These are phyloP conservation scores for Russula dissimulans DNA, from an alignment of 768 basidiomycete genomes.

Conservation along the genomic window DNA sequence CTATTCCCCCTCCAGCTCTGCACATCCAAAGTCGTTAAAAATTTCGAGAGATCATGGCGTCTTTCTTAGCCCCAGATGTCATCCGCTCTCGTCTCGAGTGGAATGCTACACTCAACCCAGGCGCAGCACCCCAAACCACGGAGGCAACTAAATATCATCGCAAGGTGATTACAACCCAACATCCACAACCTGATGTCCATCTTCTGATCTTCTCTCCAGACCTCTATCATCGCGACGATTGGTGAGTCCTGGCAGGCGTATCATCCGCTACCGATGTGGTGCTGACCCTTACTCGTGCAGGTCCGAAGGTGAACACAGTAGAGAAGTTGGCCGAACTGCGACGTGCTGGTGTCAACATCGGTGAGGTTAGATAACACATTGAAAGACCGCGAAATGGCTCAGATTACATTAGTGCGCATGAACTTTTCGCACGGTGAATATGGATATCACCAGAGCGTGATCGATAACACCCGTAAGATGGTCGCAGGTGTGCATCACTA, in stretches of 20 bases:
- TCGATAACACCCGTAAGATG: constrained; percentile 92
- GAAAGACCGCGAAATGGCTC: not conserved
- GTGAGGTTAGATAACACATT: constrained; percentile 39
- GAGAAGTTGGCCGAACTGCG: constrained; percentile 81
- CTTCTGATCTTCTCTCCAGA: constrained; percentile 40
- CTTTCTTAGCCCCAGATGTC: constrained; percentile 18
- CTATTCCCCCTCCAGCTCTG: not conserved
- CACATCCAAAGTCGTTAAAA: not conserved
- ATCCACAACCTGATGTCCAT: not conserved
- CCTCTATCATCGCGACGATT: constrained; percentile 96
- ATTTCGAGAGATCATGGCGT: constrained; percentile 6
- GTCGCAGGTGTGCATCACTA: constrained; percentile 48
- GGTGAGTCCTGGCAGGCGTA: constrained; percentile 39
- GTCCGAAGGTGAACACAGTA: constrained; percentile 88
- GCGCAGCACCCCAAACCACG: constrained; percentile 58
- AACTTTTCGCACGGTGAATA: constrained; percentile 99
- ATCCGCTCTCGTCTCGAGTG: constrained; percentile 84
- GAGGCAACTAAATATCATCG: constrained; percentile 79
- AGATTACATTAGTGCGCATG: constrained; percentile 75
- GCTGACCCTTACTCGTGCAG: constrained; percentile 31
- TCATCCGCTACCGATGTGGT: not conserved
- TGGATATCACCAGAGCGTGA: constrained; percentile 97
- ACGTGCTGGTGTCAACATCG: constrained; percentile 94
- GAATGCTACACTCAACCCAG: constrained; percentile 74
- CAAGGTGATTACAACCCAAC: constrained; percentile 51